These are phyloP conservation scores for Chamaenerion angustifolium DNA, from an alignment of 345 rosid species.

Conservation along the genomic window DNA sequence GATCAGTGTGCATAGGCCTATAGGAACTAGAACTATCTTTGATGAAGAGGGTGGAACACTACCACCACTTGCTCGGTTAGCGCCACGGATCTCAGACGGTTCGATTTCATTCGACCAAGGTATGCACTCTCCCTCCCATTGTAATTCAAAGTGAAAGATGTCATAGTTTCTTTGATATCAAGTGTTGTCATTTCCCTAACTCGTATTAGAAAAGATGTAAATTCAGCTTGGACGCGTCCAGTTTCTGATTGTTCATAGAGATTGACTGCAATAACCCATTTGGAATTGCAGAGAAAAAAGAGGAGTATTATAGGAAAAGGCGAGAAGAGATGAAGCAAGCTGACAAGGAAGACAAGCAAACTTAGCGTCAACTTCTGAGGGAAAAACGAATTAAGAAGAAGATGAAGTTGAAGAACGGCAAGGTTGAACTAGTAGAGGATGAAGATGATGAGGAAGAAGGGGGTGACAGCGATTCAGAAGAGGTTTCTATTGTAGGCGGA, in stretches of 20 bases:
- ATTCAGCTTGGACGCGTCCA: no score
- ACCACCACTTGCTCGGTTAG: slow-evolving; percentile 73
- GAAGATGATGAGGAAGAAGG: slow-evolving; percentile 15
- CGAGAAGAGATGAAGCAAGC: slow-evolving; percentile 63
- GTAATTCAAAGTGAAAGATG: neutral
- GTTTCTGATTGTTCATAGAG: no score
- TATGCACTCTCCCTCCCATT: slow-evolving; percentile 11
- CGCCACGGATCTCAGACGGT: slow-evolving; percentile 23
- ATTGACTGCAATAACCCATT: no score
- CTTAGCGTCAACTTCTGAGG: slow-evolving; percentile 52
- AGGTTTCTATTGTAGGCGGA: slow-evolving; percentile 16
- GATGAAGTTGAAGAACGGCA: slow-evolving; percentile 56
- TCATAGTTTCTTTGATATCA: neutral
- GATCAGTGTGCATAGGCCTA: slow-evolving; percentile 71
- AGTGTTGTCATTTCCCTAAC: no score
- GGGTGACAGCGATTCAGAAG: slow-evolving; percentile 33
- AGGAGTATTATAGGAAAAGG: slow-evolving; percentile 45
- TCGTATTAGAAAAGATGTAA: no score
- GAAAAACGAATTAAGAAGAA: slow-evolving; percentile 58
- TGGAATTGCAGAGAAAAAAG: slow-evolving; percentile 32
- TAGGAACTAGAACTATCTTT: slow-evolving; percentile 61
- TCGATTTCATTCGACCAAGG: slow-evolving; percentile 50
- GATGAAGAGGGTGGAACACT: slow-evolving; percentile 76
- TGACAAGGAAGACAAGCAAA: slow-evolving; percentile 69
- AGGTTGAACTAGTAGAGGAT: slow-evolving; percentile 17